Evolutionary conservation across 1,284 basidiomycete species (phyloP).

Genomic region (Leccinum angustisporum): DNA sequence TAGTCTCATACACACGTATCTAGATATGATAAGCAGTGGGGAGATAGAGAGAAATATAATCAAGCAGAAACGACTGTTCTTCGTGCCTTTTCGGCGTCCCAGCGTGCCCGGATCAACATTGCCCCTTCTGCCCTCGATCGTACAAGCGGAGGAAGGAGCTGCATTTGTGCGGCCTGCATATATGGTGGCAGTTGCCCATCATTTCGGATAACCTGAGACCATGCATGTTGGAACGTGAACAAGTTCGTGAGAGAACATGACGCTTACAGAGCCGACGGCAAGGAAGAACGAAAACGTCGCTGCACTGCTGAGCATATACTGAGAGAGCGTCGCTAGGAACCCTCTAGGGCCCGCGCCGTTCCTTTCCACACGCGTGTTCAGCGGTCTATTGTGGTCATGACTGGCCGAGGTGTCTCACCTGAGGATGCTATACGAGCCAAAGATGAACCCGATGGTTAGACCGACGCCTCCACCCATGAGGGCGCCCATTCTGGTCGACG

Average conservation of each 20-base stretch:
- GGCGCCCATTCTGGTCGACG: constrained; percentile 76
- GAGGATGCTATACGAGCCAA: constrained; percentile 87
- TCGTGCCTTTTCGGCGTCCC: constrained; percentile 60
- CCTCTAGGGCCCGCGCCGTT: constrained; percentile 87
- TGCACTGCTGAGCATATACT: constrained; percentile 92
- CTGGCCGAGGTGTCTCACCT: constrained; percentile 47
- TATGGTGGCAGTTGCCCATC: constrained; percentile 59
- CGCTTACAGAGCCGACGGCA: constrained; percentile 74
- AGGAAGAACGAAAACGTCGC: constrained; percentile 87
- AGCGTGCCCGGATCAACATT: constrained; percentile 64
- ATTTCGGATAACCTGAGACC: constrained; percentile 68
- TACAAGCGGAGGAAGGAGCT: constrained; percentile 50
- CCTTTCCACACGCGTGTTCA: constrained; percentile 41
- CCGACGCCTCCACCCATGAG: constrained; percentile 92
- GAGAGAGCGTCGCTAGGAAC: constrained; percentile 82
- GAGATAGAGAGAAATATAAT: neutral
- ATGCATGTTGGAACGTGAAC: constrained; percentile 10
- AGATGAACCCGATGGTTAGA: constrained; percentile 94
- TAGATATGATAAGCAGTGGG: constrained; percentile 11
- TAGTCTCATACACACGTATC: constrained; percentile 13
- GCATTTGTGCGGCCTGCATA: constrained; percentile 59
- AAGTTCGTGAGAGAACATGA: neutral
- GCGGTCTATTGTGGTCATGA: neutral
- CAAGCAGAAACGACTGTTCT: constrained; percentile 17
- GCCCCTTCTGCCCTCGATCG: constrained; percentile 66